Conservation (phyloP, 1,284 basidiomycete species). For the Ceratobasidium sp. region DNA sequence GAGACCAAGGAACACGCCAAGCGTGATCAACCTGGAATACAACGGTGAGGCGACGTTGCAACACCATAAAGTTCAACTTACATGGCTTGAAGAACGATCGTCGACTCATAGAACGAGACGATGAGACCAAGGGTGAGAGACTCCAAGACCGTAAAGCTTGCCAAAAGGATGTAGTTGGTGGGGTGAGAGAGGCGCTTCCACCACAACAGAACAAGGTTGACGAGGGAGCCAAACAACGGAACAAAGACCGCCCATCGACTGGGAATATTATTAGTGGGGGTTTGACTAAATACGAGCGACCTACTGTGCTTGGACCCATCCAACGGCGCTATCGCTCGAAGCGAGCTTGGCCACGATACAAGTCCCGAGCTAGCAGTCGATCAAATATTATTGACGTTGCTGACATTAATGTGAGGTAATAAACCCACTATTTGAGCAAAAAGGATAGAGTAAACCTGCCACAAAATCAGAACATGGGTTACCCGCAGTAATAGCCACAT, state of each 20-base stretch:
- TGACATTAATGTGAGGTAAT: conserved; percentile 47
- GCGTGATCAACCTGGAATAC: conserved; percentile 72
- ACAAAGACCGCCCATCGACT: conserved; percentile 77
- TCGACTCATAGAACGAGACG: conserved; percentile 74
- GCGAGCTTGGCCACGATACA: conserved; percentile 69
- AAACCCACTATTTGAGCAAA: conserved; percentile 70
- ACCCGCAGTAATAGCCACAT: conserved; percentile 15
- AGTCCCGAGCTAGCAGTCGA: conserved; percentile 60
- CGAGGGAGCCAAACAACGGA: conserved; percentile 72
- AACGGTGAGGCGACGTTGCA: conserved; percentile 26
- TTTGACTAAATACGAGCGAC: conserved; percentile 45
- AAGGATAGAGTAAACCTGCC: conserved; percentile 69
- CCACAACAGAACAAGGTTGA: conserved; percentile 76
- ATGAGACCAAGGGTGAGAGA: conserved; percentile 79
- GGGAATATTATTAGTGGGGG: conserved; percentile 21
- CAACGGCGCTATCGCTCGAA: conserved; percentile 61
- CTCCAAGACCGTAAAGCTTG: conserved; percentile 78
- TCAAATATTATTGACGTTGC: too few species aligned
- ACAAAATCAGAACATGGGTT: background rate
- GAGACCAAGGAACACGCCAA: conserved; percentile 84
- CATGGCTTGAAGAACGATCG: conserved; percentile 85
- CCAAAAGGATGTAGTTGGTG: conserved; percentile 76
- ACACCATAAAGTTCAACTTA: conserved; percentile 52
- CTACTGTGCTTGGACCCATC: conserved; percentile 74
- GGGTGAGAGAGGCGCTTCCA: conserved; percentile 89